Conservation (phyloP, 176 grass and related monocot species). For the Oryza nivara region DNA sequence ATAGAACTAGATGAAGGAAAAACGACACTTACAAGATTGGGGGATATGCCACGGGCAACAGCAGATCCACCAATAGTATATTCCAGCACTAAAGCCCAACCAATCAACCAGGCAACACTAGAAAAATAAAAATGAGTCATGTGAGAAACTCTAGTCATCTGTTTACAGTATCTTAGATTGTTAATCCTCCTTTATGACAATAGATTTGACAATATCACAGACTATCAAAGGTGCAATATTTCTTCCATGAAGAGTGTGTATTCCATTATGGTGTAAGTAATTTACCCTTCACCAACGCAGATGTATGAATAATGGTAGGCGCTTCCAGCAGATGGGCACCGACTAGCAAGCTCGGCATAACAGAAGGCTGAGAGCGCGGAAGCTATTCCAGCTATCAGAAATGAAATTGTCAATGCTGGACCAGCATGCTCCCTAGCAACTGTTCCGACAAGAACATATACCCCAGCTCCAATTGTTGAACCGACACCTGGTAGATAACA, state of each 20-base stretch:
- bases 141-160: conserved; percentile 42
- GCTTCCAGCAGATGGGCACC: conserved; percentile 82
- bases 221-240: conserved; percentile 12
- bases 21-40: conserved; percentile 74
- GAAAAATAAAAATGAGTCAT: conserved; percentile 24
- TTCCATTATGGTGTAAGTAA: conserved; percentile 28
- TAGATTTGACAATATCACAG: neutral
- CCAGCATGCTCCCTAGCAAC: conserved; percentile 82
- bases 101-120: conserved; percentile 98
- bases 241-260: conserved; percentile 21
- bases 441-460: conserved; percentile 82
- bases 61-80: conserved; percentile 96
- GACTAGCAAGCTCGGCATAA: conserved; percentile 85
- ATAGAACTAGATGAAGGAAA: conserved; percentile 26
- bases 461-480: conserved; percentile 78
- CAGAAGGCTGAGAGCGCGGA: conserved; percentile 86
- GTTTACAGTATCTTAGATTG: conserved; percentile 9
- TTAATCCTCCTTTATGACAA: conserved; percentile 16
- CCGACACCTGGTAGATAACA: conserved; percentile 64
- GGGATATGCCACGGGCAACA: conserved; percentile 96
- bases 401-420: conserved; percentile 73
- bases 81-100: conserved; percentile 93
- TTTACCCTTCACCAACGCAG: conserved; percentile 82
- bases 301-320: conserved; percentile 90
- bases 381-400: conserved; percentile 87